A percentile compares a stretch with the other conserved stretches of the same genome.
Evolutionary conservation across 2,329 filamentous ascomycete genomes (phyloP).

Genomic region (Cercospora brassicicola): DNA sequence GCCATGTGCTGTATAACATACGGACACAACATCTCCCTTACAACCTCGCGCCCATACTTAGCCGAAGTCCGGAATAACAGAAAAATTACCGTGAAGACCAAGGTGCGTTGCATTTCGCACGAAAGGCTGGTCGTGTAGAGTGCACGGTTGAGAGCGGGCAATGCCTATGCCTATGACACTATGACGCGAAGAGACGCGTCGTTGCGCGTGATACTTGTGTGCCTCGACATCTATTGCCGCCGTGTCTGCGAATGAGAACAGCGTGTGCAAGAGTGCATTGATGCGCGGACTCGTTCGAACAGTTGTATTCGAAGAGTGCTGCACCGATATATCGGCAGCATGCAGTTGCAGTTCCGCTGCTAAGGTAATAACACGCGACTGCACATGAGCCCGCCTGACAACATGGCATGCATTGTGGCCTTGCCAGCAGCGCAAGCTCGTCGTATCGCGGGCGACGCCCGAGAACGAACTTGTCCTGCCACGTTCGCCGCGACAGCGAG

Average conservation of each 20-base stretch:
- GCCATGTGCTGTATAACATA: not conserved
- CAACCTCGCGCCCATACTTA: not conserved
- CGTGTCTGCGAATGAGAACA: not conserved
- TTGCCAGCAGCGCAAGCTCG: not conserved
- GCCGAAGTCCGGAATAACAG: not conserved
- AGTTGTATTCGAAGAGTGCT: not conserved
- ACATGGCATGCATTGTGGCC: not conserved
- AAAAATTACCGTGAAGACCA: not conserved
- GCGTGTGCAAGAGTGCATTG: not conserved
- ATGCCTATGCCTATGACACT: not conserved
- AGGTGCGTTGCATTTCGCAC: not conserved
- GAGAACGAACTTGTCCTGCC: not conserved
- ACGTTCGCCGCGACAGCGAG: not conserved
- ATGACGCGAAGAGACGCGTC: not conserved
- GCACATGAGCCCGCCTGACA: not conserved
- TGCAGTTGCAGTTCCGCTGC: not conserved
- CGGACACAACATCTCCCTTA: not conserved
- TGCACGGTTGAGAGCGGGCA: not conserved
- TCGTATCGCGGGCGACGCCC: not conserved
- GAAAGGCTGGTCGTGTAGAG: not conserved
- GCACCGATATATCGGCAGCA: not conserved
- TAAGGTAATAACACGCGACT: not conserved
- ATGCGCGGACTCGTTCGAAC: not conserved
- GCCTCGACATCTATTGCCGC: not conserved
- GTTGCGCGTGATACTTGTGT: not conserved